Conservation (phyloP, 2,329 filamentous ascomycete species). For the Colletotrichum sp. region DNA sequence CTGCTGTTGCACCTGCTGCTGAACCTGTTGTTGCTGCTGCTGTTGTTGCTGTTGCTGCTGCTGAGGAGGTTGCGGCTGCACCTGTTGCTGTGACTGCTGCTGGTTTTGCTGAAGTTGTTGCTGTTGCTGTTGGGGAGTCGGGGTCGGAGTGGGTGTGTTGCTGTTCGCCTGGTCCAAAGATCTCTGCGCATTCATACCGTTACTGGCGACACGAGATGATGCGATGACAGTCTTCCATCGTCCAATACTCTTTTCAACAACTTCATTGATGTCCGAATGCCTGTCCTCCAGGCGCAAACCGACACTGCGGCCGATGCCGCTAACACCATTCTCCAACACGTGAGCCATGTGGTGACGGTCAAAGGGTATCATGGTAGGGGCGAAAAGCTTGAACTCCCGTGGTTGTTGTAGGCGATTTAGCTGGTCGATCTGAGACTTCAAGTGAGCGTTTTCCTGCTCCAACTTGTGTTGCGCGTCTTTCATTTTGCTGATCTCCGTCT, state of each 20-base stretch:
- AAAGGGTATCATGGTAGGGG: constrained; percentile 58
- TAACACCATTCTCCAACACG: constrained; percentile 50
- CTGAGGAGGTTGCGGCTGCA: constrained; percentile 38
- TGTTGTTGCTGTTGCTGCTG: constrained; percentile 31
- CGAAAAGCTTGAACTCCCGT: constrained; percentile 59
- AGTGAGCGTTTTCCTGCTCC: constrained; percentile 61
- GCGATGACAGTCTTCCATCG: constrained; percentile 67
- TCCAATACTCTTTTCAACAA: constrained; percentile 61
- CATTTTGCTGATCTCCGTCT: constrained; percentile 59
- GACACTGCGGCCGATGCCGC: constrained; percentile 39
- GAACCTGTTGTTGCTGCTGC: constrained; percentile 28
- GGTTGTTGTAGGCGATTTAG: constrained; percentile 65
- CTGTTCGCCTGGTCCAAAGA: constrained; percentile 43
- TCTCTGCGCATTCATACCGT: constrained; percentile 56
- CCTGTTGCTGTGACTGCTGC: constrained; percentile 36
- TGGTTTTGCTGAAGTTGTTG: constrained; percentile 26
- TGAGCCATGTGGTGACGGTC: constrained; percentile 53
- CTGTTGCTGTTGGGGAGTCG: constrained; percentile 24
- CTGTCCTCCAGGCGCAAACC: constrained; percentile 57
- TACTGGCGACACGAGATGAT: constrained; percentile 48
- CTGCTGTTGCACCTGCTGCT: constrained; percentile 23
- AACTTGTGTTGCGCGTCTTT: constrained; percentile 55
- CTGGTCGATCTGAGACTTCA: constrained; percentile 65
- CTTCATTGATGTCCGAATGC: constrained; percentile 54
- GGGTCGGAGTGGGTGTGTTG: constrained; percentile 22